Percentiles rank a stretch among this genome's conserved stretches.
Conservation (phyloP, 2,329 filamentous ascomycete genomes). For the Phaeomoniella chlamydospora region DNA sequence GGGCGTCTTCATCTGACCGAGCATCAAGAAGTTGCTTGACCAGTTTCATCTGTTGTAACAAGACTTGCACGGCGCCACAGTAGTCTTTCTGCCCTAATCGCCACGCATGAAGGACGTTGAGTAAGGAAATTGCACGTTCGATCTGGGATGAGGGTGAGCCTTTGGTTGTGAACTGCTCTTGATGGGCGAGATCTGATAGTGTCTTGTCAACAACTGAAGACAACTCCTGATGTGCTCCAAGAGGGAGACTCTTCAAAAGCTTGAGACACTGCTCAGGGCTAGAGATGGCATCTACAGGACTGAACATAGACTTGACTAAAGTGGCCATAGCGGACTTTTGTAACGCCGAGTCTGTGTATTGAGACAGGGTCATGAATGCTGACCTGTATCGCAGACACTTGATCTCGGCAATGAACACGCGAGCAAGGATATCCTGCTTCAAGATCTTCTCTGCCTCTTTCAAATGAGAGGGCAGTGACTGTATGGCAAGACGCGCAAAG, state of each 20-base stretch:
- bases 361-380: slow-evolving; percentile 64
- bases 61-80: slow-evolving; percentile 53
- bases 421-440: slow-evolving; percentile 60
- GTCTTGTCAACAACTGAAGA: slow-evolving; percentile 67
- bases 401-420: slow-evolving; percentile 70
- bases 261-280: slow-evolving; percentile 34
- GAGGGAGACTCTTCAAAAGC: slow-evolving; percentile 58
- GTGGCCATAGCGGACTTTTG: slow-evolving; percentile 43
- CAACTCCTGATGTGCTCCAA: slow-evolving; percentile 48
- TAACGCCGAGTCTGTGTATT: slow-evolving; percentile 57
- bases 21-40: slow-evolving; percentile 16
- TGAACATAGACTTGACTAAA: slow-evolving; percentile 49
- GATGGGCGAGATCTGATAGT: slow-evolving; percentile 56
- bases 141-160: slow-evolving; percentile 16
- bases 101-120: slow-evolving; percentile 85
- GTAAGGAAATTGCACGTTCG: slow-evolving; percentile 45
- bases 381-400: slow-evolving; percentile 67
- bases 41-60: slow-evolving; percentile 13
- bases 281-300: slow-evolving; percentile 31
- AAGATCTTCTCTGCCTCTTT: slow-evolving; percentile 21
- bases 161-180: slow-evolving; percentile 25
- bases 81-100: slow-evolving; percentile 73
- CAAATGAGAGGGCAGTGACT: slow-evolving; percentile 34
- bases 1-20: slow-evolving; percentile 32
- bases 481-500: slow-evolving; percentile 63